Evolutionary conservation across 257 asterid genomes (phyloP), one percentile per base, ranked within the genome.

Genomic region (Phtheirospermum japonicum): DNA sequence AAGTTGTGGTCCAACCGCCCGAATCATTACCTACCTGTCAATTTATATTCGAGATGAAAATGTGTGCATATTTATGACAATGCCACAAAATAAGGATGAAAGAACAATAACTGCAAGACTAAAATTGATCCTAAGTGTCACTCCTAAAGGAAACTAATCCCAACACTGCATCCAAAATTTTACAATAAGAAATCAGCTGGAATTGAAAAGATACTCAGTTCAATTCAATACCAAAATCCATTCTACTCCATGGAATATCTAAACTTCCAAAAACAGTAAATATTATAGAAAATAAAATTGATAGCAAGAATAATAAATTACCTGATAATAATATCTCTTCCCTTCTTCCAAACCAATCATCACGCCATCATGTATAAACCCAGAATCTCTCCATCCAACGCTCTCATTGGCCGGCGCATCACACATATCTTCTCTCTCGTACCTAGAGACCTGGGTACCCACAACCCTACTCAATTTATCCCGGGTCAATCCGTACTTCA

Each of bases 301-400:
- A 23, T 23, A 57, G 9, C 11, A 5, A n/a, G 51, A 43, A 14
- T 1, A 14, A 4, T 45, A 45, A 45, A 62, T 66, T 74, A 88
- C 95, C 94, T 84, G 77, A 73, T 89, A 92, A 76, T 73, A 86
- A 39, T 86, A 89, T 73, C 74, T 83, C 76, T 79, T 83, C 9
- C 95, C 96, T 52, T 69, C 77, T 45, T 71, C 57, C 82, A 92
- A 73, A 65, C 71, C 76, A 40, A 71, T 31, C 93, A 89, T 83
- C 49, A 89, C 80, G 0, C 93, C 99, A 69, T 85, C 96, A 66
- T 89, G 97, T 72, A 92, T 80, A 71, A 76, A 86, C 42, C 99
- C 97, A 30, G 97, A 97, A 67, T 92, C 99, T 67, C 99, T 86
- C 96, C 99, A 92, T 8, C 97, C 99, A 48, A 83, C 37, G 54